Conservation (phyloP, 2,329 filamentous ascomycete species). For the Parascedosporium putredinis region DNA sequence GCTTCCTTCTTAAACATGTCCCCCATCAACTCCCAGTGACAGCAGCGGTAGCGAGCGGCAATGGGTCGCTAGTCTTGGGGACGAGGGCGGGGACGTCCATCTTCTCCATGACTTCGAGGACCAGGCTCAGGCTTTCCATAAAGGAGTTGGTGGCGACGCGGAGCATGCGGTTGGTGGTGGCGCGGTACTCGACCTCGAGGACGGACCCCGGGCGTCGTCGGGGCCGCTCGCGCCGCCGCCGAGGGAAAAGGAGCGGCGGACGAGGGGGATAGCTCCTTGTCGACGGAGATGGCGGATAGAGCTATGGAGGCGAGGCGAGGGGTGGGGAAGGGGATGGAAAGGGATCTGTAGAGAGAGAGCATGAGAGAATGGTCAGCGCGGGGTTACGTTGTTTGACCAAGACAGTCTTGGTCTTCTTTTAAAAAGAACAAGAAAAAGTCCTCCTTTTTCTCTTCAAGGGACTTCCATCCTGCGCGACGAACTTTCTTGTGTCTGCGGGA, state of each 20-base stretch:
- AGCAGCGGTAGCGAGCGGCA: background rate
- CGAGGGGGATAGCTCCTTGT: constrained; percentile 80
- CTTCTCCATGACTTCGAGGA: constrained; percentile 83
- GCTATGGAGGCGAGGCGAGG: constrained; percentile 68
- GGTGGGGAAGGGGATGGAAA: constrained; percentile 64
- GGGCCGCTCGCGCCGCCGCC: too few species aligned
- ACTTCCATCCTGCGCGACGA: too few species aligned
- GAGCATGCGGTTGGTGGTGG: constrained; percentile 92
- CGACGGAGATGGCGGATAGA: constrained; percentile 66
- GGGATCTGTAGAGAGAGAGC: constrained; percentile 6
- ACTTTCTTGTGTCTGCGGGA: too few species aligned
- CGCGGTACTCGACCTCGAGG: constrained; percentile 67
- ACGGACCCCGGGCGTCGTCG: constrained; percentile 36
- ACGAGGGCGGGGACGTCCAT: constrained; percentile 73
- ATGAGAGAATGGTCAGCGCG: constrained; percentile 9
- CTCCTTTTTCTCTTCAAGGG: too few species aligned
- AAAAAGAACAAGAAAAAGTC: too few species aligned
- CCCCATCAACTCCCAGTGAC: too few species aligned
- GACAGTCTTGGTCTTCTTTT: too few species aligned
- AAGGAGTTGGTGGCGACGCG: constrained; percentile 94
- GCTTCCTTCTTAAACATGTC: too few species aligned
- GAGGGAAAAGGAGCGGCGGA: constrained; percentile 60
- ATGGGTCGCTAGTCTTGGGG: background rate
- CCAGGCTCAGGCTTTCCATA: constrained; percentile 78
- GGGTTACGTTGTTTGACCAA: too few species aligned